Base-by-base conservation (phyloP, 352 stramenopile genomes). In the Pythium folliculosum region DNA sequence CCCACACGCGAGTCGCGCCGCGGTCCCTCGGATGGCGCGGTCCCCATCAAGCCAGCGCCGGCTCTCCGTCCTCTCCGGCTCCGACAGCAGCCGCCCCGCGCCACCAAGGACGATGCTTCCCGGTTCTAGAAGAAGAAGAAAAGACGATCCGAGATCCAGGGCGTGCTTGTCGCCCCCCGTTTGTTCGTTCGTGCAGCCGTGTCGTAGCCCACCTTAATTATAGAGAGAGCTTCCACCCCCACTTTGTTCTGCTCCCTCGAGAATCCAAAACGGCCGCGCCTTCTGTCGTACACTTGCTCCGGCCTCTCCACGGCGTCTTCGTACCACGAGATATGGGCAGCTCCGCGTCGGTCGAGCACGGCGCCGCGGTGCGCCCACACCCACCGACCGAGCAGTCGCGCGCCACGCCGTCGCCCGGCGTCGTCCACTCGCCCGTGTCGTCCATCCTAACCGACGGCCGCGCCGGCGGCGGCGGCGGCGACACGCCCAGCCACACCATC, bases 371-470 rank as follows among this genome's bases (percentile, higher is more conserved):
- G 10, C 37, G 14, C 9, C 37, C 37, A 43, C 37, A 17, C 37
- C 37, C 37, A 7, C 37, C 37, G 37, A 17, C 37, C 37, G 37
- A 43, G 14, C 27, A 32, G 27, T 43, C 14, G 37, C 10, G 10
- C 48, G 22, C 1, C 10, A 54, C 48, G 21, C 22, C 48, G 14
- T 54, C 50, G 25, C 22, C 23, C 3, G 12, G 25, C 4, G 22
- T 25, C 17, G 12, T 64, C 27, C 30, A 37, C n/a, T 55, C 60
- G 23, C 27, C 37, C 0, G 2, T 43, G 5, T 48, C 53, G 5
- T 67, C 60, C 5, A 27, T 22, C 23, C 40, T 40, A 10, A 67
- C 60, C 21, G 54, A 67, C 43, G 60, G 60, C 17, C 60, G 60
- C 19, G 52, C 19, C 13, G 61, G 54, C 22, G 44, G 21, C 17